Base-by-base conservation (phyloP, 2,329 filamentous ascomycete species). In the Sclerotinia minor region DNA sequence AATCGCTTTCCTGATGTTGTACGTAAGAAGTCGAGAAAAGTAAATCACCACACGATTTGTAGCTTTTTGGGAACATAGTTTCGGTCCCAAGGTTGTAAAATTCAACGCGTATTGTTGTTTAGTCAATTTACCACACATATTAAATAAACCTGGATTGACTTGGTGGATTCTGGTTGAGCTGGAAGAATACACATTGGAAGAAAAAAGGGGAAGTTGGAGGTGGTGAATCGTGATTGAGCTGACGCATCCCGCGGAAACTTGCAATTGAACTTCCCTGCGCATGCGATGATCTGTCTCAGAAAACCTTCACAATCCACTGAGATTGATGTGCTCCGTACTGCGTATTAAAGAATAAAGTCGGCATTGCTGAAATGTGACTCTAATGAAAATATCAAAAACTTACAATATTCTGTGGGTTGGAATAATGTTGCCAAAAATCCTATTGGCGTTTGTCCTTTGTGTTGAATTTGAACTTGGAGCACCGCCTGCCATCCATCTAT, bases 231-330 rank as follows among this genome's bases (percentile, higher is more conserved):
- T 35, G 6, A 35, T 66, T 41, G 26, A 66, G 29, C 17, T 50
- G 53, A 66, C 53, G 44, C 53, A 32, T 50, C n/a, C 60, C 54
- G 26, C 41, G n/a, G 32, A 29, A 38, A 29, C 32, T 60, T 38
- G 24, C 8, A 13, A 41, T 29, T 17, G 53, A 29, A 55, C 13
- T 66, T 58, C 41, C 26, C 15, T 60, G 29, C 26, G 45, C 54
- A 60, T 38, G 50, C 52, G 38, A 59, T 44, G 24, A 52, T 26
- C 50, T 60, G 32, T 38, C 26, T 24, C 24, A 24, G n/a, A 21
- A 50, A n/a, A 41, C 11, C 6, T 41, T 41, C 15, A 41, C 29
- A 50, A 63, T 50, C 59, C 47, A 50, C 59, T 63, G 21, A 26
- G 59, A 50, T 50, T 50, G 58, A 47, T 47, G 5, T 21, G 5